Base-by-base conservation (phyloP, 257 asterid genomes). In the Solanum habrochaites region DNA sequence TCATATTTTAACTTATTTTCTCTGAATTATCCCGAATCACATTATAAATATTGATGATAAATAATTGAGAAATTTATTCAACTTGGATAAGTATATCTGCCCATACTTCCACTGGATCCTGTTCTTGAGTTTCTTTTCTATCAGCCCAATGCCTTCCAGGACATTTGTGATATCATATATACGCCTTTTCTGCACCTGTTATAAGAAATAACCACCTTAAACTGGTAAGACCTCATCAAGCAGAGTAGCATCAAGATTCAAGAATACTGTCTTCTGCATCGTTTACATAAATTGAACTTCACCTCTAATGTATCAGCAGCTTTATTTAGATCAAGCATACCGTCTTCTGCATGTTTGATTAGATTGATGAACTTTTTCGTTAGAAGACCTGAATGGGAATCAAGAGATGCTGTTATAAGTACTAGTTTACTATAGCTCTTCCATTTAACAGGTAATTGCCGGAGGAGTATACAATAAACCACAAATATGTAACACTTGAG, bases 51-150 rank as follows among this genome's bases (percentile, higher is more conserved):
- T n/a, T 18, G 10, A 69, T 27, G 11, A 29, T 4, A 72, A 83
- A 69, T 13, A 40, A 32, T 25, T 77, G 64, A 43, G 67, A 40
- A 58, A 56, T 82, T 62, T 83, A 69, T 43, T 66, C 56, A 12
- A 47, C 83, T 42, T 3, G 84, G 64, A 69, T 77, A 45, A 62
- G 66, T 14, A 81, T 64, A 29, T 64, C 86, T 70, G 72, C 85
- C 72, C 98, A 87, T 97, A 97, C 99, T 96, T 97, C 99, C 99
- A 97, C 89, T 97, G 98, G 60, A 97, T 96, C 91, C 98, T 93
- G 95, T 97, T 96, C 90, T 96, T 97, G 90, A 95, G 94, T 90
- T 93, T 97, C 95, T 95, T 97, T 86, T 97, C 99, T 89, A 96
- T 95, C 85, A 97, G 97, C 70, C 99, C 99, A 90, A 95, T 92